phyloP scores from a whole-genome alignment of 1,139 yeast species.

The Debaryomyces singareniensis region DNA sequence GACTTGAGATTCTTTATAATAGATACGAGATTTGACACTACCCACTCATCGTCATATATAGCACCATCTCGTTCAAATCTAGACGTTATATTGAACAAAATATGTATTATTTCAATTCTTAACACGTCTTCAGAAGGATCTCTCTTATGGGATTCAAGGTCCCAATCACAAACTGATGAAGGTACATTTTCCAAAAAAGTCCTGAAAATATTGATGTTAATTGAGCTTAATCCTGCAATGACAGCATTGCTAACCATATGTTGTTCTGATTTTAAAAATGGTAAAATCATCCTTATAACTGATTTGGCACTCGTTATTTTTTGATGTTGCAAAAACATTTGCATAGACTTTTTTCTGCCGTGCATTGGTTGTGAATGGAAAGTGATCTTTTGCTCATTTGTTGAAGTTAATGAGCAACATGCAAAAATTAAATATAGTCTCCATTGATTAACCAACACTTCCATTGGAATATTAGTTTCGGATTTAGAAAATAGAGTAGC shows the following conservation, averaged over 20 bases:
- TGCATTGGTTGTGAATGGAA: constrained; percentile 57
- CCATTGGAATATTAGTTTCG: constrained; percentile 46
- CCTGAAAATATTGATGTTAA: constrained; percentile 82
- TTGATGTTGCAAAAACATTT: constrained; percentile 80
- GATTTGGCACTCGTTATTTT: constrained; percentile 90
- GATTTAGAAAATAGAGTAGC: constrained; percentile 32
- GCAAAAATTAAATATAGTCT: constrained; percentile 83
- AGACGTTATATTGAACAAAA: constrained; percentile 63
- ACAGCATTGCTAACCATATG: constrained; percentile 76
- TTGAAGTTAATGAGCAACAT: constrained; percentile 84
- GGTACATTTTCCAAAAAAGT: constrained; percentile 78
- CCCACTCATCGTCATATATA: constrained; percentile 62
- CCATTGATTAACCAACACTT: constrained; percentile 80
- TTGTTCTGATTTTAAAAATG: constrained; percentile 68
- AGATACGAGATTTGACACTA: constrained; percentile 55
- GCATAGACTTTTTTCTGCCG: constrained; percentile 67
- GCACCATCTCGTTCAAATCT: constrained; percentile 49
- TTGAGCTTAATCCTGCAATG: constrained; percentile 79
- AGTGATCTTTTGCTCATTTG: constrained; percentile 74
- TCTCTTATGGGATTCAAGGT: constrained; percentile 18
- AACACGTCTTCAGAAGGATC: constrained; percentile 42
- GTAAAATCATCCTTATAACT: constrained; percentile 81
- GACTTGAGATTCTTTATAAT: constrained; percentile 62
- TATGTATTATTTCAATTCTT: constrained; percentile 73
- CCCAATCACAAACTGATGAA: constrained; percentile 57